phyloP scores from a whole-genome alignment of 768 basidiomycete genomes.

The Lactarius trivialis region DNA sequence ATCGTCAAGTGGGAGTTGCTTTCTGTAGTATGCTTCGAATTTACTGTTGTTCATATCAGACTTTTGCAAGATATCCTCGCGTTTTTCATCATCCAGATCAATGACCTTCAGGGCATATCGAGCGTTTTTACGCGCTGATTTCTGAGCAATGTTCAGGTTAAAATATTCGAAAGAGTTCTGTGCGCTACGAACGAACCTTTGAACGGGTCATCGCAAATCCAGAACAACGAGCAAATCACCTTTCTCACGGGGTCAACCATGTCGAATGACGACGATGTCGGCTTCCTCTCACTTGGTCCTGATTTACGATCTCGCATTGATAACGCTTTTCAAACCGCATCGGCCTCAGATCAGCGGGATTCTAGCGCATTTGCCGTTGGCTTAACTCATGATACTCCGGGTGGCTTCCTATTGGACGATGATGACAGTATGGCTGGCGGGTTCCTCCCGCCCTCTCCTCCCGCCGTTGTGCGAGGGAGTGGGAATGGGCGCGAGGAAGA shows the following conservation, averaged over 20 bases:
- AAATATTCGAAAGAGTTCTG: neutral
- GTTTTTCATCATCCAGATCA: conserved; percentile 29
- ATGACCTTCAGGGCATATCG: neutral
- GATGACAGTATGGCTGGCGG: conserved; percentile 26
- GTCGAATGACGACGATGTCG: neutral
- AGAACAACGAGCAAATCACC: neutral
- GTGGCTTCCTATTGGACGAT: conserved; percentile 34
- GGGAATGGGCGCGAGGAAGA: neutral
- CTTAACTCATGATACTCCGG: conserved; percentile 14
- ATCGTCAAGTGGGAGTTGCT: conserved; percentile 64
- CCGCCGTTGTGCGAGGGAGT: neutral
- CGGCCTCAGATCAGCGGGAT: neutral
- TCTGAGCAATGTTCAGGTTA: neutral
- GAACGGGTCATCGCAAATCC: conserved; percentile 8
- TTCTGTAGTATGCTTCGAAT: conserved; percentile 61
- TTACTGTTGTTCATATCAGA: conserved; percentile 65
- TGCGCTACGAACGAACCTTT: conserved; percentile 7
- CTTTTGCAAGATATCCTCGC: conserved; percentile 50
- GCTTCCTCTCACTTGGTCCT: neutral
- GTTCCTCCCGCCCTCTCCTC: conserved; percentile 25
- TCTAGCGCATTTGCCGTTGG: neutral
- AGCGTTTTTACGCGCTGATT: neutral
- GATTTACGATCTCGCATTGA: conserved; percentile 9
- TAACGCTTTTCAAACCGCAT: conserved; percentile 11
- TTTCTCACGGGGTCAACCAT: conserved; percentile 7